Percentiles rank a stretch among this genome's conserved stretches.
These are phyloP conservation scores for Syncephalastrum monosporum DNA, from an alignment of 371 early-diverging fungal species.

Conservation along the genomic window DNA sequence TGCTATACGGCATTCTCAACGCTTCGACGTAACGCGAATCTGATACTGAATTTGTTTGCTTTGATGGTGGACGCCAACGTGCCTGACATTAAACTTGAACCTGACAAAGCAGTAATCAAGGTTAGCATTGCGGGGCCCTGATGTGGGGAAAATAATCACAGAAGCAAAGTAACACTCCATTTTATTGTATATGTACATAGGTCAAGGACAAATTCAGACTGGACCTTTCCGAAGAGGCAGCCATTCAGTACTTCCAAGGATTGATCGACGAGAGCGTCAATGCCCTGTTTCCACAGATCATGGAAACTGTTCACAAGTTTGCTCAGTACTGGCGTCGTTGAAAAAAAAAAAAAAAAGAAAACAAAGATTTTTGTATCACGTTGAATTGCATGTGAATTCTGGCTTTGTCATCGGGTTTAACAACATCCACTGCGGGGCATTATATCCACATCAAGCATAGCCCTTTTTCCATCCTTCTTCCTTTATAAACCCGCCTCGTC, in stretches of 20 bases:
- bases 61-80: conserved; percentile 95
- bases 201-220: conserved; percentile 94
- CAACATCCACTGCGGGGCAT: too few relatives aligned
- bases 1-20: conserved; percentile 93
- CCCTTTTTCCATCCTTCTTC: too few relatives aligned
- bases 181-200: conserved; percentile 27
- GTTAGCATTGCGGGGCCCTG: conserved; percentile 34
- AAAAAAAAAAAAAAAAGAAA: neutral
- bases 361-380: too few relatives aligned
- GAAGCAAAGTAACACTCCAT: neutral
- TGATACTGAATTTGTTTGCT: conserved; percentile 93
- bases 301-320: conserved; percentile 96
- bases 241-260: conserved; percentile 88
- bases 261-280: conserved; percentile 91
- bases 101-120: conserved; percentile 94
- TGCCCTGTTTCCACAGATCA: conserved; percentile 96
- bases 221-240: conserved; percentile 92
- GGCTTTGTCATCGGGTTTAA: too few relatives aligned
- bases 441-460: too few relatives aligned
- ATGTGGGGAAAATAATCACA: neutral
- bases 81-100: conserved; percentile 94
- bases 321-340: conserved; percentile 86
- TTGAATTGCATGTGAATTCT: too few relatives aligned
- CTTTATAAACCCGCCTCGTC: too few relatives aligned
- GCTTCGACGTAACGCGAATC: conserved; percentile 87